Percentiles rank a stretch among this genome's conserved stretches.
Conservation (phyloP, 2,329 filamentous ascomycete genomes). For the Neofusicoccum cordaticola region DNA sequence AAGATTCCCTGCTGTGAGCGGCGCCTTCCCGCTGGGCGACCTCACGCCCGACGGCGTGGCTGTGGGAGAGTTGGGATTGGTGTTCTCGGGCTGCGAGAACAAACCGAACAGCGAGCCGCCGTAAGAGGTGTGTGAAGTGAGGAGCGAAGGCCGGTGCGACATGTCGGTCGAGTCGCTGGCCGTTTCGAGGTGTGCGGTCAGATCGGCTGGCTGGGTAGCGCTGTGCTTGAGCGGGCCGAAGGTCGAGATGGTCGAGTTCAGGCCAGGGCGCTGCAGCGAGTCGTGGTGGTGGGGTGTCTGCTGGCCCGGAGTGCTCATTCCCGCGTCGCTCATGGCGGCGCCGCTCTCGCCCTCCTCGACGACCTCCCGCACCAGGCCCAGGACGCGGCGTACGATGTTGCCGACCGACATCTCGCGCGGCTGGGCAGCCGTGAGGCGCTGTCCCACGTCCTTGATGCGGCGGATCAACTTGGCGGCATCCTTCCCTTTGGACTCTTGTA, state of each 20-base stretch:
- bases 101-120: constrained; percentile 84
- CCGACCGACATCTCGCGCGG: constrained; percentile 89
- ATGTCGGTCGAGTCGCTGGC: constrained; percentile 36
- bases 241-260: constrained; percentile 44
- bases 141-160: constrained; percentile 57
- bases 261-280: constrained; percentile 33
- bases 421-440: constrained; percentile 75
- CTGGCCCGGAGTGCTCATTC: constrained; percentile 48
- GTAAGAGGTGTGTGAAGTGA: constrained; percentile 63
- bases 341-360: constrained; percentile 73
- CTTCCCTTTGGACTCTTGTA: constrained; percentile 74
- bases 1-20: constrained; percentile 33
- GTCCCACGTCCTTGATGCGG: constrained; percentile 75
- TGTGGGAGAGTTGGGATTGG: constrained; percentile 50
- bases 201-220: constrained; percentile 33
- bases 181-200: constrained; percentile 28
- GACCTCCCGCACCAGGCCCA: constrained; percentile 89
- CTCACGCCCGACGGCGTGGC: constrained; percentile 32
- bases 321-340: constrained; percentile 59
- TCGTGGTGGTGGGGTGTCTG: constrained; percentile 35
- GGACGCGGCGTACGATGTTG: constrained; percentile 86
- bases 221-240: constrained; percentile 49
- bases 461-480: constrained; percentile 77
- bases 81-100: constrained; percentile 63
- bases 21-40: constrained; percentile 48